Evolutionary conservation across 805 yeast species (phyloP).

Genomic region (Schizosaccharomyces osmophilus): DNA sequence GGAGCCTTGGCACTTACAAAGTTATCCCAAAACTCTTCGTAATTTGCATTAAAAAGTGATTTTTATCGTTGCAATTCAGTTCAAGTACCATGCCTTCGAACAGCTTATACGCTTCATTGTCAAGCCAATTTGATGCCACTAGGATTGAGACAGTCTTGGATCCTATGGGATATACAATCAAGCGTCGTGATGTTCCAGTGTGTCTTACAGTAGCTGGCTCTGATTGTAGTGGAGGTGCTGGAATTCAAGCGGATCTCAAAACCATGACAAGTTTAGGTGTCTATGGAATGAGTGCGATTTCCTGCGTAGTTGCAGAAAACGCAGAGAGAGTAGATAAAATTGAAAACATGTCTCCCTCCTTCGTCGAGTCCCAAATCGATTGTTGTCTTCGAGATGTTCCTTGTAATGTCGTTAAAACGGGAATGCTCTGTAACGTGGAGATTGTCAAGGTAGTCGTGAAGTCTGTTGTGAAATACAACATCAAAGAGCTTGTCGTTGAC

Average conservation of each 20-base stretch:
- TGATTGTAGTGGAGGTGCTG: constrained; percentile 3
- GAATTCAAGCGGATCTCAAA: constrained; percentile 3
- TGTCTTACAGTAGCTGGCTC: constrained; percentile 2
- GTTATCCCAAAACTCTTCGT: too few relatives aligned
- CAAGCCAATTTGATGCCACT: background rate
- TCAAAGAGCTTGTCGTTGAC: constrained; percentile 33
- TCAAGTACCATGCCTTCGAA: background rate
- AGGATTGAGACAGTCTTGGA: background rate
- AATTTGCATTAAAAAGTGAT: too few relatives aligned
- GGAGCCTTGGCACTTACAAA: too few relatives aligned
- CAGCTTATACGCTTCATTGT: background rate
- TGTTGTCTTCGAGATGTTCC: constrained; percentile 36
- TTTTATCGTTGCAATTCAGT: too few relatives aligned
- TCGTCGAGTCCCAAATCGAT: constrained; percentile 25
- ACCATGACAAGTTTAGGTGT: background rate
- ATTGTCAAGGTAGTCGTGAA: constrained; percentile 26
- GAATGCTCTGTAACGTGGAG: constrained; percentile 35
- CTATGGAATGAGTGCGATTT: constrained; percentile 51
- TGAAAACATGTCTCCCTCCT: constrained; percentile 19
- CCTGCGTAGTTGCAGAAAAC: constrained; percentile 65
- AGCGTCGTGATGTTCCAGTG: background rate
- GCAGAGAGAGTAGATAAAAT: constrained; percentile 20
- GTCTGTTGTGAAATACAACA: constrained; percentile 14
- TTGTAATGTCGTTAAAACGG: constrained; percentile 43
- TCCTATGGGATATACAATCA: background rate